These are phyloP conservation scores for Vaccinium corymbosum DNA, from an alignment of 148 eudicot species.

Conservation along the genomic window DNA sequence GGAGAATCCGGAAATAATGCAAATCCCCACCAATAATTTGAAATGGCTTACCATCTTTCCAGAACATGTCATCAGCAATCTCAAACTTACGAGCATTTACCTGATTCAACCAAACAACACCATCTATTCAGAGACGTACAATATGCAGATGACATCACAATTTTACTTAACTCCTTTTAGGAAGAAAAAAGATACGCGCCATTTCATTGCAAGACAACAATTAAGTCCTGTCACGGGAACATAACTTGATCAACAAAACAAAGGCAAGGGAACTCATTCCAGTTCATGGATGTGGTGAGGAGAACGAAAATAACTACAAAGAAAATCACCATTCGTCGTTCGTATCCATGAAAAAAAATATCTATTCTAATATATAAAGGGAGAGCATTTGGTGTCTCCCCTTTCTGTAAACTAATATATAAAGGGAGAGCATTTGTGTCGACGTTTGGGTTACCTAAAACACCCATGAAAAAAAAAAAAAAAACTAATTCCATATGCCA, in stretches of 20 bases:
- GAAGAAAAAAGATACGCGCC: not conserved
- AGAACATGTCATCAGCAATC: slow-evolving; percentile 83
- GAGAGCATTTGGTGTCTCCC: too few relatives aligned
- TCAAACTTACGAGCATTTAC: slow-evolving; percentile 47
- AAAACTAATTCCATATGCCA: too few relatives aligned
- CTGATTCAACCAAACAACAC: slow-evolving; percentile 30
- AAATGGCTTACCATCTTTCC: slow-evolving; percentile 86
- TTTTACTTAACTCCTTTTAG: not conserved
- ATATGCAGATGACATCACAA: not conserved
- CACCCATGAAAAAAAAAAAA: too few relatives aligned
- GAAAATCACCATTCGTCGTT: not conserved
- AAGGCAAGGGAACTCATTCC: not conserved
- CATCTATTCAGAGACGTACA: not conserved
- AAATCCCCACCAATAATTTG: slow-evolving; percentile 88
- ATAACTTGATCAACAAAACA: not conserved
- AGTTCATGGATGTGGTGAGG: not conserved
- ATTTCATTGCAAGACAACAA: not conserved
- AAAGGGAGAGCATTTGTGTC: too few relatives aligned
- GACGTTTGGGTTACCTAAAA: too few relatives aligned
- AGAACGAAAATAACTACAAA: not conserved
- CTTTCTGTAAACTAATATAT: too few relatives aligned
- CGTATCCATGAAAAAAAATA: not conserved
- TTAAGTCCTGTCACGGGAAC: not conserved
- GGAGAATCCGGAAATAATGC: slow-evolving; percentile 85
- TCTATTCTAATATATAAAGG: not conserved